A percentile compares a stretch with the other conserved stretches of the same genome.
phyloP scores from a whole-genome alignment of 345 rosid genomes.

The Brassica juncea region DNA sequence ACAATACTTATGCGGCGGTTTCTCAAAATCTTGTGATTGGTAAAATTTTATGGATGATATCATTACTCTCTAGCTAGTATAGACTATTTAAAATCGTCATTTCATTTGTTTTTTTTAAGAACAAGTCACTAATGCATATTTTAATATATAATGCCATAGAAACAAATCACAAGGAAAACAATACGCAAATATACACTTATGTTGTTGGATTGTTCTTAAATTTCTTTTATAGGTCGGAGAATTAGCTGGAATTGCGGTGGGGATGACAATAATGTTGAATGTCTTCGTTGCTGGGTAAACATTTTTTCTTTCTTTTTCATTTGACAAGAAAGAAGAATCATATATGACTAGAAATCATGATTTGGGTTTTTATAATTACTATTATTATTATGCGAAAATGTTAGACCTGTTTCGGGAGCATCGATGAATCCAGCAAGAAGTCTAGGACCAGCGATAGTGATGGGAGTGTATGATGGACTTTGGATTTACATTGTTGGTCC shows the following conservation, averaged over 20 bases:
- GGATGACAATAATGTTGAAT: constrained; percentile 61
- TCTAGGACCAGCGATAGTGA: constrained; percentile 68
- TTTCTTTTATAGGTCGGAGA: constrained; percentile 43
- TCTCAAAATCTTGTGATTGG: neutral
- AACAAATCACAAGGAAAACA: neutral
- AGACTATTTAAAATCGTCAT: neutral
- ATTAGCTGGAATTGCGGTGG: constrained; percentile 57
- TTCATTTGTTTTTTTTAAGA: neutral
- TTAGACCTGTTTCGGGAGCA: constrained; percentile 72
- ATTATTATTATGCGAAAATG: constrained; percentile 42
- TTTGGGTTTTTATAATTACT: neutral
- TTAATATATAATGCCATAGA: neutral
- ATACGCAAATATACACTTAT: neutral
- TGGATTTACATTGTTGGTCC: constrained; percentile 75
- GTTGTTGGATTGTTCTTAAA: neutral
- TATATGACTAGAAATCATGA: too few species aligned
- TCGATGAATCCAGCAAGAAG: constrained; percentile 93
- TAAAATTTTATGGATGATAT: neutral
- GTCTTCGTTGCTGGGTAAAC: constrained; percentile 58
- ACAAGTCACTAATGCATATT: neutral
- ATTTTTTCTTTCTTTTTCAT: neutral
- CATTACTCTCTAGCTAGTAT: neutral
- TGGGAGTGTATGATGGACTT: constrained; percentile 49
- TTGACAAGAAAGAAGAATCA: too few species aligned
- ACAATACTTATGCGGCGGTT: neutral